A percentile compares a stretch with the other conserved stretches of the same genome.
Evolutionary conservation across 768 basidiomycete species (phyloP).

Genomic region (Xanthoconium purpureum): DNA sequence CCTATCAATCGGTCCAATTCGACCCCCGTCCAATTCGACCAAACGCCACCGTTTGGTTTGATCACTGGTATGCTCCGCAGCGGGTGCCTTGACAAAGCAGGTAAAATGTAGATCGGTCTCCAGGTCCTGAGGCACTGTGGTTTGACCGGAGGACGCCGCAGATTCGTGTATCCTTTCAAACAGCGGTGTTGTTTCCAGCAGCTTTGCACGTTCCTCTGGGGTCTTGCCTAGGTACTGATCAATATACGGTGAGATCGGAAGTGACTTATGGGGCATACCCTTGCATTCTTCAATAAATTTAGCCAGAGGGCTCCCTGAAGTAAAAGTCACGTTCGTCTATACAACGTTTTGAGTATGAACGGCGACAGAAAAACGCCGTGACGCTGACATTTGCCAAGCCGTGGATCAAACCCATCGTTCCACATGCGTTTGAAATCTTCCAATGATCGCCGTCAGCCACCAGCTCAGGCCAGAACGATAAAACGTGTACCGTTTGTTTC

Average conservation of each 20-base stretch:
- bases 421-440: constrained; percentile 82
- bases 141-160: constrained; percentile 69
- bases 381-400: constrained; percentile 71
- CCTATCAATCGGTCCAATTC: constrained; percentile 77
- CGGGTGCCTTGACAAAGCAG: constrained; percentile 74
- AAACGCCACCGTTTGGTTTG: constrained; percentile 42
- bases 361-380: constrained; percentile 1
- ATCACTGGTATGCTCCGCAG: constrained; percentile 24
- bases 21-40: constrained; percentile 81
- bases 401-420: constrained; percentile 84
- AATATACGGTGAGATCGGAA: background rate
- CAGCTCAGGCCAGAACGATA: background rate
- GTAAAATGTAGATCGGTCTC: constrained; percentile 85
- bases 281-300: constrained; percentile 64
- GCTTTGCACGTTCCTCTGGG: constrained; percentile 68
- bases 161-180: constrained; percentile 77
- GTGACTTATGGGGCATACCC: constrained; percentile 37
- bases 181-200: constrained; percentile 71
- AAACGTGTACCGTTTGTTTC: constrained; percentile 73
- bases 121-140: constrained; percentile 55
- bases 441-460: background rate
- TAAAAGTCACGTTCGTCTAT: constrained; percentile 56
- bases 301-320: constrained; percentile 56
- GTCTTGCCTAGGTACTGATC: constrained; percentile 48
- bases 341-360: constrained; percentile 1